phyloP scores from a whole-genome alignment of 2,329 filamentous ascomycete genomes.

The Dichotomopilus funicola region DNA sequence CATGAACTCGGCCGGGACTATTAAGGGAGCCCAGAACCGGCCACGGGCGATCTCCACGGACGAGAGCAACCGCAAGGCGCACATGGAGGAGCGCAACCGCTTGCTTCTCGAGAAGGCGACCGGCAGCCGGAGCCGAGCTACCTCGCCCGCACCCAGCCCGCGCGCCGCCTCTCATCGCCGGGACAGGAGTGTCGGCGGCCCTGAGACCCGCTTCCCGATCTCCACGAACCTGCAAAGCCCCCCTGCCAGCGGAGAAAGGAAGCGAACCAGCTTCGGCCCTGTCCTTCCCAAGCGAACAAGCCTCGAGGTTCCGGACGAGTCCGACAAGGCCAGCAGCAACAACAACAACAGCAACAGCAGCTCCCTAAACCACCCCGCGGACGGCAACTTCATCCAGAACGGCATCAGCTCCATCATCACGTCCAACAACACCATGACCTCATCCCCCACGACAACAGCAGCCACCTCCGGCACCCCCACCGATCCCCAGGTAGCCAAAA shows the following conservation, averaged over 20 bases:
- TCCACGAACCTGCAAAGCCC: slow-evolving; percentile 57
- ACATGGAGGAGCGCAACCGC: slow-evolving; percentile 88
- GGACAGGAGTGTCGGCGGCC: slow-evolving; percentile 68
- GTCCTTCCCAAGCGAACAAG: slow-evolving; percentile 57
- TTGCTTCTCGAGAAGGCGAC: slow-evolving; percentile 65
- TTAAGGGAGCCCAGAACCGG: slow-evolving; percentile 45
- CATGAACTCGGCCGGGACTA: slow-evolving; percentile 57
- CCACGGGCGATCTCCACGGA: slow-evolving; percentile 88
- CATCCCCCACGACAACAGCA: neutral
- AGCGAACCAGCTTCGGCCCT: slow-evolving; percentile 45
- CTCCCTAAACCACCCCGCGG: slow-evolving; percentile 24
- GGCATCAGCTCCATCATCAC: slow-evolving; percentile 24
- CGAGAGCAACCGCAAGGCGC: slow-evolving; percentile 86
- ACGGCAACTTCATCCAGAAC: slow-evolving; percentile 37
- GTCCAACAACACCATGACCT: neutral
- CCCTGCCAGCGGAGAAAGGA: slow-evolving; percentile 41
- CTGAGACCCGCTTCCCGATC: slow-evolving; percentile 80
- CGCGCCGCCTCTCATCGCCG: slow-evolving; percentile 58
- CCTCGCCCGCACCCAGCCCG: slow-evolving; percentile 61
- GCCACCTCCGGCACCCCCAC: slow-evolving; percentile 2
- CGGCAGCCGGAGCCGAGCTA: slow-evolving; percentile 62
- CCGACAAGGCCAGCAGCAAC: slow-evolving; percentile 35
- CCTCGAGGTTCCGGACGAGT: slow-evolving; percentile 67
- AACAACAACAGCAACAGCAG: slow-evolving; percentile 32
- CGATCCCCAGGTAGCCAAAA: slow-evolving; percentile 21